Evolutionary conservation across 1,139 yeast genomes (phyloP), one percentile per base, ranked within the genome.

Genomic region (Sugiyamaella grinbergsii): DNA sequence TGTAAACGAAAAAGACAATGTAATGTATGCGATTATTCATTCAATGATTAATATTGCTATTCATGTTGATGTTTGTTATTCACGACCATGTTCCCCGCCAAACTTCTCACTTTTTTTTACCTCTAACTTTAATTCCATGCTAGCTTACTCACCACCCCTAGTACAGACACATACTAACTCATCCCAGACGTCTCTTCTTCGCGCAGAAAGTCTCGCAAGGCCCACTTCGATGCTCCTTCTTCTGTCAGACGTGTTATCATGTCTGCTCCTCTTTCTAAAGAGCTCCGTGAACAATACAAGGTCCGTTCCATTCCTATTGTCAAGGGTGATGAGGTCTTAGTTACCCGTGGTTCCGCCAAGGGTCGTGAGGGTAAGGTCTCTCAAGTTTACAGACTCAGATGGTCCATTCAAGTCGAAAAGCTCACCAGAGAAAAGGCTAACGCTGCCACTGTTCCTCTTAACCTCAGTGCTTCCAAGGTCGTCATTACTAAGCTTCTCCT

Each of bases 171-270:
- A 15, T 18, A 44, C 51, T 43, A 39, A 51, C 52, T 22, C 13
- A 11, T 39, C 40, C 10, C 29, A 33, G 40, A 50, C 96, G 98
- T 93, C 79, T 90, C 98, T 73, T 85, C 96, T 77, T 93, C 97
- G 75, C 95, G 98, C 83, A 86, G 96, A 78, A 93, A 93, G 87
- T 82, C 98, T 78, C 91, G 99, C 88, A 93, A 93, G 91, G 98
- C 98, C 77, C 86, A 94, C 88, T 94, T 94, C 91, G 80, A 81
- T 71, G 95, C 99, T 67, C 95, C 98, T 71, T 93, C 98, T 66
- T 86, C 93, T 66, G 90, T 80, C 73, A 90, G 98, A 82, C 90
- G 98, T 81, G 80, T 78, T 68, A 80, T 94, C 77, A 81, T 94
- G 85, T 86, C 97, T 71, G 98, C 98, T 76, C 97, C 98, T 72